Evolutionary conservation across 345 rosid genomes (phyloP), one percentile per base, ranked within the genome.

Genomic region (Eucalyptus tenuipes): DNA sequence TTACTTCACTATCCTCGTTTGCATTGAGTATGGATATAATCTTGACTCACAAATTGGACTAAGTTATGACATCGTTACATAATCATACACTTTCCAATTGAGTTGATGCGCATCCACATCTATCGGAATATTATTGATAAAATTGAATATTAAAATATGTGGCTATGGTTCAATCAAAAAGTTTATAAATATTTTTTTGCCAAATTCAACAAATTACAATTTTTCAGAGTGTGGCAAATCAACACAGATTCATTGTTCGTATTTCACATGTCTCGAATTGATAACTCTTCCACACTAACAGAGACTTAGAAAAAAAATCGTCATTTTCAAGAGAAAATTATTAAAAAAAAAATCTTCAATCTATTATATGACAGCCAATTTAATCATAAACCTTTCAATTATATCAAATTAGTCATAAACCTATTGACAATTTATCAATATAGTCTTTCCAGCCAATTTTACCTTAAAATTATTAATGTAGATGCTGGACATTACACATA

Each of bases 371-470:
- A 22, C 13, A 4, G 6, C 12, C 29, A 55, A 55, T 22, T 9
- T 25, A 55, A 55, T 55, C 2, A 10, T 55, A 55, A 24, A 55
- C 1, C 3, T 55, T 55, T 55, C 29, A 55, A 55, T 55, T 55
- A 24, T 22, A 2, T 55, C 12, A 55, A 4, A 1, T 55, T 55
- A 55, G 13, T 55, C 29, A 55, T 55, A 4, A 55, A 55, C 13
- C 3, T 55, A 24, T 55, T 55, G 29, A 1, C 0, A 1, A 55
- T 55, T 55, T 55, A 0, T 3, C 1, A 24, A 55, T 55, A 0
- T 24, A 55, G 12, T 55, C 1, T 25, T 55, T 55, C 13, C 1
- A 9, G 3, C 6, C 6, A 55, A 55, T 55, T 20, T 55, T 55
- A 55, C 6, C 6, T 25, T 0, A 55, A 55, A 55, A 24, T 55